A percentile compares a stretch with the other conserved stretches of the same genome.
These are phyloP conservation scores for Astrephomene gubernaculifera DNA, from an alignment of 139 green algal genomes.

Conservation along the genomic window DNA sequence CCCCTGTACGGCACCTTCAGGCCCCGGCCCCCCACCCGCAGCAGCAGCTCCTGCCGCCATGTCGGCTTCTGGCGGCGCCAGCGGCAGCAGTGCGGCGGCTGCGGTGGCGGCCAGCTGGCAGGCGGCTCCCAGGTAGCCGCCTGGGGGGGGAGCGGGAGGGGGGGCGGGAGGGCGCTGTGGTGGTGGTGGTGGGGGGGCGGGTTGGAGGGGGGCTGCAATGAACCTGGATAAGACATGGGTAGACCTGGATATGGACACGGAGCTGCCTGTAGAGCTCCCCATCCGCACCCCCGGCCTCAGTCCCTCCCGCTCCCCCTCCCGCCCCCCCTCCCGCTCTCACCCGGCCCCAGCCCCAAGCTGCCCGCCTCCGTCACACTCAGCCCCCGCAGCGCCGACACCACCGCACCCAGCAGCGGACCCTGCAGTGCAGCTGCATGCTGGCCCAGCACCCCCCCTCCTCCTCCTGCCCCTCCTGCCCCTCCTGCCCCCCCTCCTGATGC, in stretches of 20 bases:
- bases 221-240: no score
- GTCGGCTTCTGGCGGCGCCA: background rate
- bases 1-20: background rate
- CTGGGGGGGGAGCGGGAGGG: background rate
- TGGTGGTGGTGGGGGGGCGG: no score
- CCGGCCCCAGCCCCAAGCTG: background rate
- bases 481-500: background rate
- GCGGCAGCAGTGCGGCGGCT: background rate
- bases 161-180: background rate
- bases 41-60: background rate
- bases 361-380: background rate
- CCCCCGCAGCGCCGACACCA: background rate
- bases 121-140: background rate
- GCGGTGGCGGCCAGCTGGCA: constrained; percentile 7
- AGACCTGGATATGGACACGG: no score
- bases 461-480: no score
- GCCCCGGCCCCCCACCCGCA: background rate
- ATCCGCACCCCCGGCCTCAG: no score
- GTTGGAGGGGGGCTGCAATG: no score
- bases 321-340: no score
- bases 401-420: background rate
- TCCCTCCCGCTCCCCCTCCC: no score
- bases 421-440: constrained; percentile 14
- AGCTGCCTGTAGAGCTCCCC: no score
- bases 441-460: background rate